Base-by-base conservation (phyloP, 139 green algal genomes). In the Chlorella sp. region DNA sequence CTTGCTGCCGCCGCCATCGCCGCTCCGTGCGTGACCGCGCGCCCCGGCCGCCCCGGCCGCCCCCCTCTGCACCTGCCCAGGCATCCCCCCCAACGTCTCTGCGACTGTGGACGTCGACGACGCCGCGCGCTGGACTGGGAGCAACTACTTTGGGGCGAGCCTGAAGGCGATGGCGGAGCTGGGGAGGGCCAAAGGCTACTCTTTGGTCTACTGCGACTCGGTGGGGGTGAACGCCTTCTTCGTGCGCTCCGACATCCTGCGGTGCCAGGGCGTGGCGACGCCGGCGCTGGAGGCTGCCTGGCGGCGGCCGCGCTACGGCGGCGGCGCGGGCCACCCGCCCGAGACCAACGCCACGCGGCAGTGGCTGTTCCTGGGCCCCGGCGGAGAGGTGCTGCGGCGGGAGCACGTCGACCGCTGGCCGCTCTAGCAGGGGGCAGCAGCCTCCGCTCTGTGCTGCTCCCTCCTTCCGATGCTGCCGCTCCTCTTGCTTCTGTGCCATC, bases 121-220 rank as follows among this genome's bases (percentile, higher is more conserved):
- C 48, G 21, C 48, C 48, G 48, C 17, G 48, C 48, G 48, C 17
- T 58, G 48, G 48, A 17, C 48, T 58, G 48, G 48, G 56, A 63
- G 23, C 56, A 33, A 63, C 56, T 63, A 63, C 27, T 63, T 33
- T 63, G 56, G 56, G 14, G 56, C 56, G 15, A 63, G 56, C 56
- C 15, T n/a, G 15, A 63, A n/a, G 19, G 56, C 56, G 56, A 15
- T 63, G 14, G 21, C 21, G 9, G 56, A 63, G 23, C 56, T 63
- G 56, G 56, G 56, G 11, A 63, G 19, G 56, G 11, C 15, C 11
- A 63, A 38, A 29, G 56, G 56, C 23, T 63, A 63, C 19, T 33
- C 56, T 25, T 25, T 63, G 14, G 56, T 63, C 23, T 14, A 21
- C 21, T 58, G 48, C 48, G 48, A 58, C 48, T n/a, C 17, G 48